Percentiles rank a stretch among this genome's conserved stretches.
These are phyloP conservation scores for Botryosphaeria dothidea DNA, from an alignment of 2,329 filamentous ascomycete genomes.

Conservation along the genomic window DNA sequence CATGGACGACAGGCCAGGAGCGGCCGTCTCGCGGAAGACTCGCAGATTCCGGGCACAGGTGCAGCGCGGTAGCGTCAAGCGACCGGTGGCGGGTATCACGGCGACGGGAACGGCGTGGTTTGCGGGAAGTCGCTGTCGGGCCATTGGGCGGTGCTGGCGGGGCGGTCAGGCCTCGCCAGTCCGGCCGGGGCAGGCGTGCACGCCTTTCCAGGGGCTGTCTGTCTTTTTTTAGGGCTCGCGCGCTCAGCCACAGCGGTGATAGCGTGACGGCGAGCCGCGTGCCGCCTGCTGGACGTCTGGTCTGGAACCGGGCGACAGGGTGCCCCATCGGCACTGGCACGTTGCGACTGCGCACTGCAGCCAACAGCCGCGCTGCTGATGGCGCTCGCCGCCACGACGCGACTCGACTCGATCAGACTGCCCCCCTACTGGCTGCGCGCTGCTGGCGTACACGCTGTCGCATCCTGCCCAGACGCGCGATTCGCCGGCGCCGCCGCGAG, in stretches of 20 bases:
- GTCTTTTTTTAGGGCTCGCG: constrained; percentile 12
- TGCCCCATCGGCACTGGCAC: background rate
- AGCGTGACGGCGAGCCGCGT: constrained; percentile 3
- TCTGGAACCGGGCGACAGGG: constrained; percentile 11
- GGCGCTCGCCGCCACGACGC: background rate
- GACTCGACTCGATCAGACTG: background rate
- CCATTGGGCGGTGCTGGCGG: background rate
- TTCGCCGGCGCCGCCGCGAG: constrained; percentile 4
- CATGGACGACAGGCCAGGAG: background rate
- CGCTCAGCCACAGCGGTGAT: constrained; percentile 11
- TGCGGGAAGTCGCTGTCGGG: background rate
- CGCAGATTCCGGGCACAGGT: background rate
- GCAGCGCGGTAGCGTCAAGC: background rate
- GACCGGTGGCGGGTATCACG: constrained; percentile 4
- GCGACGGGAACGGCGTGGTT: background rate
- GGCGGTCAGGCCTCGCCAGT: background rate
- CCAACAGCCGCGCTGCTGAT: constrained; percentile 10
- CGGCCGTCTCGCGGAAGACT: background rate
- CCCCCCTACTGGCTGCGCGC: background rate
- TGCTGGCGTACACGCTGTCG: background rate
- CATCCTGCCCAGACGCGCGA: background rate
- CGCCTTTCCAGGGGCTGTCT: background rate
- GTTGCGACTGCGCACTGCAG: background rate
- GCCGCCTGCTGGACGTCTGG: background rate
- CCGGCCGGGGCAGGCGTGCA: too few species aligned